Conservation (phyloP, 306 rosid species). For the Senna siamea region DNA sequence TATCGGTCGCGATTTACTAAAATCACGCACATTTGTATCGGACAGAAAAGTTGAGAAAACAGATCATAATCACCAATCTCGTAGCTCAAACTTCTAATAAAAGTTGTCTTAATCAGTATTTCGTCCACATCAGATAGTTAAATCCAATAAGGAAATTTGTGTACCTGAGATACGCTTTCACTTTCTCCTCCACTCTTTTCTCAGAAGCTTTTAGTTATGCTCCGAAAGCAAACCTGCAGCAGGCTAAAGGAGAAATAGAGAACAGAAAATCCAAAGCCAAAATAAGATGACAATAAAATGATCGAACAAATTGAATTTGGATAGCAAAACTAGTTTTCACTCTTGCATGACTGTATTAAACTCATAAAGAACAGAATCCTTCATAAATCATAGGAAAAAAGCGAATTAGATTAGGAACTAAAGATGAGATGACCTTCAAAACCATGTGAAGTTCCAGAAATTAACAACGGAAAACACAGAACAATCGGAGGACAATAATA, state of each 20-base stretch:
- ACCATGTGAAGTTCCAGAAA: slow-evolving; percentile 33
- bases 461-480: slow-evolving; percentile 2
- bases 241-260: not conserved
- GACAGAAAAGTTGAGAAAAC: slow-evolving; percentile 11
- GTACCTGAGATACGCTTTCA: slow-evolving; percentile 44
- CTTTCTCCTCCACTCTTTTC: slow-evolving; percentile 44
- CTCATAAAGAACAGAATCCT: not conserved
- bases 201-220: slow-evolving; percentile 36
- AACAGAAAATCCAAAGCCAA: not conserved
- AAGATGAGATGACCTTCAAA: slow-evolving; percentile 1
- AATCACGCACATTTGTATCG: not conserved
- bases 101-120: not conserved
- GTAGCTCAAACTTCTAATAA: slow-evolving; percentile 20
- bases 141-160: slow-evolving; percentile 31
- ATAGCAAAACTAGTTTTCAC: not conserved
- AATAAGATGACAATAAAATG: not conserved
- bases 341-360: not conserved
- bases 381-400: slow-evolving; percentile 1
- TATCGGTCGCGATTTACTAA: not conserved
- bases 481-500: slow-evolving; percentile 12
- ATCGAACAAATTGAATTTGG: slow-evolving; percentile 8
- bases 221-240: slow-evolving; percentile 30
- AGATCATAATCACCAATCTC: not conserved
- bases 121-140: slow-evolving; percentile 7
- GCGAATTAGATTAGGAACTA: slow-evolving; percentile 13